Evolutionary conservation across 1,284 basidiomycete genomes (phyloP).

Genomic region (Sanguinoderma infundibulare): DNA sequence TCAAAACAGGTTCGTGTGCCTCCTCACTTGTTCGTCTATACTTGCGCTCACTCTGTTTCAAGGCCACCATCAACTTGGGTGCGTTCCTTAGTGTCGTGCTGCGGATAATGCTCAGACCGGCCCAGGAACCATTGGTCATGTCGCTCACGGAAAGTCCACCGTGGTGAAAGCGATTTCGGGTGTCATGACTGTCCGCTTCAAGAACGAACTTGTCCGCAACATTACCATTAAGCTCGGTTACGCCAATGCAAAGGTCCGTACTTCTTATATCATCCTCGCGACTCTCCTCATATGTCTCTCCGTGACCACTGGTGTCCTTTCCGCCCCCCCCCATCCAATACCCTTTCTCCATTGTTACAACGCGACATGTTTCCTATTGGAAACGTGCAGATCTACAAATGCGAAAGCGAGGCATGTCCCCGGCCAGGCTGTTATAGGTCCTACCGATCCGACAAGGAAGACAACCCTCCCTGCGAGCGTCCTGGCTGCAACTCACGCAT

Average conservation of each 20-base stretch:
- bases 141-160: slow-evolving; percentile 98
- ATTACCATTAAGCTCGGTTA: slow-evolving; percentile 99
- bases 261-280: not conserved
- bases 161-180: slow-evolving; percentile 99
- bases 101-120: slow-evolving; percentile 20
- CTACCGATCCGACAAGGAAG: slow-evolving; percentile 94
- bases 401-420: slow-evolving; percentile 91
- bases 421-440: slow-evolving; percentile 94
- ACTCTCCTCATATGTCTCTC: not conserved
- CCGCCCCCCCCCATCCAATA: not conserved
- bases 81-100: slow-evolving; percentile 24
- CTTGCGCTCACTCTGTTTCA: not conserved
- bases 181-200: slow-evolving; percentile 99
- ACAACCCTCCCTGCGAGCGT: slow-evolving; percentile 90
- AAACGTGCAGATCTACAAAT: slow-evolving; percentile 90
- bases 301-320: not conserved
- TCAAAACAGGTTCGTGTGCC: slow-evolving; percentile 84
- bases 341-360: not conserved
- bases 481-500: slow-evolving; percentile 90
- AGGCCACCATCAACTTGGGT: slow-evolving; percentile 91
- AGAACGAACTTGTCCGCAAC: slow-evolving; percentile 97
- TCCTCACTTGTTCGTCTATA: not conserved
- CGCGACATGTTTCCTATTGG: not conserved
- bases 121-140: slow-evolving; percentile 92
- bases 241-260: slow-evolving; percentile 91